Evolutionary conservation across 495 filamentous ascomycete species (phyloP), one percentile per base, ranked within the genome.

Genomic region (Hypoxylon perforatum): DNA sequence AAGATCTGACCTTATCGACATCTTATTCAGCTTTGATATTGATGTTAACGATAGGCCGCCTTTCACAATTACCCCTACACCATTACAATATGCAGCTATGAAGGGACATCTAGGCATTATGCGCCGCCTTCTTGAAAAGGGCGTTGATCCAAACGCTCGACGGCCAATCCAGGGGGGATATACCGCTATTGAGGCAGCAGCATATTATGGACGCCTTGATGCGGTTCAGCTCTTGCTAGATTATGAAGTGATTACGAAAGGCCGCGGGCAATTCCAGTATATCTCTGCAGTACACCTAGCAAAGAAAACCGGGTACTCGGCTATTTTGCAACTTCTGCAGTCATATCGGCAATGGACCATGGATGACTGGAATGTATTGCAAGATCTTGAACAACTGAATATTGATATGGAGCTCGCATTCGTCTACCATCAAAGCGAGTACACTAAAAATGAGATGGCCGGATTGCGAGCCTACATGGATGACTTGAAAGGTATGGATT

Each of bases 161-260:
- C 7, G 36, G n/a, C 6, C 39, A 45, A 30, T 33, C 6, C 1
- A 10, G 0, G 11, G 4, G 1, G 38, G 58, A 35, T 3, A 0
- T 0, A 54, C 47, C 17, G 35, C 38, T 4, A 21, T 53, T 1
- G 48, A 62, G 17, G 45, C 21, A 35, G 53, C 53, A 33, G 39
- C 23, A 17, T 17, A 12, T 0, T 10, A 17, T n/a, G 61, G 61
- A 3, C 50, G 45, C 21, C 52, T 64, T 6, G 61, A 64, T 41
- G 21, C 30, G 3, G 53, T 57, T 33, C 28, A 64, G 19, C 61
- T 64, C 14, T 44, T 64, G 9, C 45, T 64, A 1, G 52, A 57
- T 7, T 41, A 12, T 0, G 53, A 45, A 14, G 36, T 41, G n/a
- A 36, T 8, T 18, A 64, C 61, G 18, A 45, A 64, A 3, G 61